Evolutionary conservation across 352 stramenopile genomes (phyloP).

Genomic region (Phytophthora lateralis): DNA sequence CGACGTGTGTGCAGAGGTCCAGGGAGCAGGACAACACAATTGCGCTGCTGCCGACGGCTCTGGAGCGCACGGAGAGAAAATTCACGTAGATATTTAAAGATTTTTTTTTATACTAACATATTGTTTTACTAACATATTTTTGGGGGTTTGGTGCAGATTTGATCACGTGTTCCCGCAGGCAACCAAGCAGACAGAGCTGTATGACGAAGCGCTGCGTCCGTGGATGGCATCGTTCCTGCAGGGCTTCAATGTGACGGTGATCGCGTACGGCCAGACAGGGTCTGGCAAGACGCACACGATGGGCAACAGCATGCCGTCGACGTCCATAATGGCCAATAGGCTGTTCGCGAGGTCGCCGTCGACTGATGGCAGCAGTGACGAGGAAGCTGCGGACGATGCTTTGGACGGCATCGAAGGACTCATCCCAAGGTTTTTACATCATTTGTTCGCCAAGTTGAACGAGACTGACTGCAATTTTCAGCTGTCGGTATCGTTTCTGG

Average conservation of each 20-base stretch:
- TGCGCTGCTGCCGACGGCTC: constrained; percentile 35
- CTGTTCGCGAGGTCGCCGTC: constrained; percentile 36
- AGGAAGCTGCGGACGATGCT: constrained; percentile 29
- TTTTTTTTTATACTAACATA: constrained; percentile 2
- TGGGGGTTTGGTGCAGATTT: constrained; percentile 45
- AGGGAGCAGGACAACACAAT: constrained; percentile 41
- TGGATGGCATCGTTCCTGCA: constrained; percentile 85
- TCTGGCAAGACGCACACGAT: constrained; percentile 89
- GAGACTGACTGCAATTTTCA: constrained; percentile 39
- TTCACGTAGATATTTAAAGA: constrained; percentile 54
- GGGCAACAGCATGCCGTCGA: constrained; percentile 67
- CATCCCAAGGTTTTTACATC: constrained; percentile 84
- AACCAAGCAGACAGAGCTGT: constrained; percentile 68
- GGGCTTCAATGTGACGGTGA: constrained; percentile 90
- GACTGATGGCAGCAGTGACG: constrained; percentile 19
- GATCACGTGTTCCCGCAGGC: constrained; percentile 79
- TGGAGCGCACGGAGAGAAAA: constrained; percentile 34
- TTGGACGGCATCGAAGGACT: constrained; percentile 71
- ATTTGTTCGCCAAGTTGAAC: constrained; percentile 71
- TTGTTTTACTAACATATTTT: constrained; percentile 9
- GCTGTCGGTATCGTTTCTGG: constrained; percentile 90
- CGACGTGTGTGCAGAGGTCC: constrained; percentile 48
- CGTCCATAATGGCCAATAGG: constrained; percentile 40
- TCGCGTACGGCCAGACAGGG: constrained; percentile 87
- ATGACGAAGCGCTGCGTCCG: constrained; percentile 74